Evolutionary conservation across 2,329 filamentous ascomycete genomes (phyloP), one percentile per base, ranked within the genome.

Genomic region (Apiospora hydei): DNA sequence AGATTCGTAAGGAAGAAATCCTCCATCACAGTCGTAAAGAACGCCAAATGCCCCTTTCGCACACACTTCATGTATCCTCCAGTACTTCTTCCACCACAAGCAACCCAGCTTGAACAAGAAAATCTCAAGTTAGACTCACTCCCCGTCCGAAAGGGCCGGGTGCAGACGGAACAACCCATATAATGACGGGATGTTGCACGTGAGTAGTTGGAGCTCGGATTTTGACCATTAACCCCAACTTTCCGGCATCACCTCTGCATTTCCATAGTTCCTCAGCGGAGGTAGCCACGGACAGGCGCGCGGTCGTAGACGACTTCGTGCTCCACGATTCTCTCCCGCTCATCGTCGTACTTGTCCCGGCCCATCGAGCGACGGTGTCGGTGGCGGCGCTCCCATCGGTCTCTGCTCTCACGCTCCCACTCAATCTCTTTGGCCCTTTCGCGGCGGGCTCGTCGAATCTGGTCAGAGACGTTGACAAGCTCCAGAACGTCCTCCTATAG

Each of bases 401-500:
- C 83, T 70, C 86, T 85, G 75, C 86, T 86, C 57, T 89, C 85
- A 71, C 88, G 86, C 82, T 94, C 91, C 79, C 86, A 90, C 78
- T 88, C 84, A 49, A 87, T 83, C 76, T 90, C 87, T 67, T 85
- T 85, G 47, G 85, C 83, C 69, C 88, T 85, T 24, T 87, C 82
- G 78, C 85, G 85, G 73, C 88, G 87, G 46, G 83, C 88, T 71
- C 89, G 89, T 47, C 94, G 93, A 78, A 98, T 96, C 26, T 93
- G 89, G 74, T 97, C 93, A 0, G 94, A 94, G 4, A 97, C 82
- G 74, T 96, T 90, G 38, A 97, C 94, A 4, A 98, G 89, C 74
- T 92, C 91, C 61, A 94, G 88, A 67, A 98, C 94, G 76, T 98
- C 94, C 80, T 97, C 94, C 94, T 98, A 77, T 68, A 51, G 51